Evolutionary conservation across 192 early-diverging fungal genomes (phyloP), one percentile per base, ranked within the genome.

Genomic region (Backusella parvicylindrica): DNA sequence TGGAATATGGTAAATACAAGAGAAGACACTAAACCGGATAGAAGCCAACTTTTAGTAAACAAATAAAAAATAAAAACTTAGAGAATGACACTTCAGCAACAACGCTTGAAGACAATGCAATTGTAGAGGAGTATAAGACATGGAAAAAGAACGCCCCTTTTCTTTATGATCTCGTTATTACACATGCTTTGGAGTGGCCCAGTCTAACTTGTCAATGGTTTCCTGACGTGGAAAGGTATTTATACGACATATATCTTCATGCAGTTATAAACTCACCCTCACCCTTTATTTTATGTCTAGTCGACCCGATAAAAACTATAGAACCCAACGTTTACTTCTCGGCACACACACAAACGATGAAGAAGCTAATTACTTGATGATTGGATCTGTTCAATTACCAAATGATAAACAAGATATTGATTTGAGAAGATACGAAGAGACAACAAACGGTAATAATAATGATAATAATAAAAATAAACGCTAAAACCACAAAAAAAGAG

Each of bases 81-180:
- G 53, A 60, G 13, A 28, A 60, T 28, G 23, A 28, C 8, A 60
- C 53, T 28, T 26, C 53, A 60, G 23, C 26, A 60, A 12, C 53
- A 68, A 92, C 70, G 3, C 4, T 56, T 56, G 53, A 70, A 70
- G 96, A 96, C 75, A 97, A 95, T 77, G 82, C 95, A 31, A 94
- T 96, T 68, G 96, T 96, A 78, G 95, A 97, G 84, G 96, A 98
- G 78, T 97, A 98, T 85, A 98, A 98, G 85, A 95, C 95, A 70
- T 99, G 98, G 98, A 99, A 99, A 81, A 99, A 99, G 88, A 99
- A 99, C 86, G 94, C 93, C 15, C 98, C 98, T 37, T 99, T 99
- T 77, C 90, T 99, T 26, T 99, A 99, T 82, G 98, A 99, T 84
- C 89, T 96, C 38, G 92, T 99, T 13, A 90, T 99, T 26, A 97